Base-by-base conservation (phyloP, 2,329 filamentous ascomycete genomes). In the Exophiala sp. region DNA sequence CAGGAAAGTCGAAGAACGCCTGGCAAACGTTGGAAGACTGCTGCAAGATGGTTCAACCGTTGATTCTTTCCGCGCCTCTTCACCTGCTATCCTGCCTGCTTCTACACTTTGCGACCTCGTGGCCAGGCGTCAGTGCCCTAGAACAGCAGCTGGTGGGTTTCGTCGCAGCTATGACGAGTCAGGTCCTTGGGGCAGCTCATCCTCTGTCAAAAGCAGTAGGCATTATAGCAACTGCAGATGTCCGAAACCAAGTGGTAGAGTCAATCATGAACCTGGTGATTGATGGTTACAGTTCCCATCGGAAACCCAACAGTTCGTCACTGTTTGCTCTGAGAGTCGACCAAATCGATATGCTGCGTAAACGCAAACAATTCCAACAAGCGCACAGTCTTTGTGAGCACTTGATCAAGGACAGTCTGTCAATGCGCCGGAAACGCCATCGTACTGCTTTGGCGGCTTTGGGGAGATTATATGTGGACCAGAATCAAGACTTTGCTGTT, bases 81-180 rank as follows among this genome's bases (percentile, higher is more conserved):
- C 53, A 56, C 9, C 46, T 56, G 10, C 21, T 56, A n/a, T 52
- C 53, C 1, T 56, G 53, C n/a, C 30, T 56, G 10, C 38, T 56
- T 3, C 37, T 56, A 8, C 49, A 56, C 22, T 56, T 56, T 34
- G 53, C 53, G 9, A 56, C 46, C 2, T 18, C 53, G 9, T 56
- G 53, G 53, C n/a, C 38, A 24, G 45, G 50, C 2, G 23, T 56
- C 24, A 48, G 45, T 8, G 49, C 24, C 8, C 24, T 56, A 11
- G 49, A 56, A 35, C 41, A 52, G 29, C 43, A 50, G 16, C 23
- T 56, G 27, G 43, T 56, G 13, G 35, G 43, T 1, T 56, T 50
- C 34, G 23, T 53, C 35, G 45, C 49, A 11, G 49, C 49, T 11
- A 56, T 56, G 53, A 45, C 46, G 13, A 37, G 30, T 13, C 46